Conservation (phyloP, 2,329 filamentous ascomycete species). For the Verticillium longisporum region DNA sequence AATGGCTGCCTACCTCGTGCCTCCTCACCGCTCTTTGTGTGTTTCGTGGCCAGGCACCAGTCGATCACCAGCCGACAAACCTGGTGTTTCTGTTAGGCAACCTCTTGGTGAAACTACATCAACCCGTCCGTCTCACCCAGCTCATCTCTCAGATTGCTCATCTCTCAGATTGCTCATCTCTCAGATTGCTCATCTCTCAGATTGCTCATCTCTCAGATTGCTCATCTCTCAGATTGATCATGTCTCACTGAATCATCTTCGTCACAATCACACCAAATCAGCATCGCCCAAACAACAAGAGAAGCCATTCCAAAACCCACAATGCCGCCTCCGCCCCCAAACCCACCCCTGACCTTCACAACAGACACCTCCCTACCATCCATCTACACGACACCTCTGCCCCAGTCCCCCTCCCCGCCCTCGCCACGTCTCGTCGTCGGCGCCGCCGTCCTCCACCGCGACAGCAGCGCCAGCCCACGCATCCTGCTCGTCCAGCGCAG, state of each 20-base stretch:
- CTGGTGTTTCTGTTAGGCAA: neutral
- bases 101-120: neutral
- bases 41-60: neutral
- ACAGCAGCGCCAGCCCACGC: slow-evolving; percentile 10
- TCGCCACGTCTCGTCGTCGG: slow-evolving; percentile 8
- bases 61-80: neutral
- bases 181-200: too few relatives aligned
- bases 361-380: slow-evolving; percentile 2
- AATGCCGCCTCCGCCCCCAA: slow-evolving; percentile 9
- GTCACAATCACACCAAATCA: too few relatives aligned
- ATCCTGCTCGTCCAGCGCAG: slow-evolving; percentile 33
- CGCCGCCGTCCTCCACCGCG: slow-evolving; percentile 6
- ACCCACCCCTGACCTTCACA: slow-evolving; percentile 7
- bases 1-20: neutral
- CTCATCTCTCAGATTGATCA: too few relatives aligned
- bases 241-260: neutral
- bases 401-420: neutral
- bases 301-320: neutral
- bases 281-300: too few relatives aligned
- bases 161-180: too few relatives aligned
- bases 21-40: neutral
- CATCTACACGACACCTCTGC: slow-evolving; percentile 5
- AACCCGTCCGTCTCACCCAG: neutral
- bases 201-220: too few relatives aligned
- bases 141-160: too few relatives aligned